phyloP scores from a whole-genome alignment of 1,284 basidiomycete genomes.

The Tilletiopsis washingtonensis region DNA sequence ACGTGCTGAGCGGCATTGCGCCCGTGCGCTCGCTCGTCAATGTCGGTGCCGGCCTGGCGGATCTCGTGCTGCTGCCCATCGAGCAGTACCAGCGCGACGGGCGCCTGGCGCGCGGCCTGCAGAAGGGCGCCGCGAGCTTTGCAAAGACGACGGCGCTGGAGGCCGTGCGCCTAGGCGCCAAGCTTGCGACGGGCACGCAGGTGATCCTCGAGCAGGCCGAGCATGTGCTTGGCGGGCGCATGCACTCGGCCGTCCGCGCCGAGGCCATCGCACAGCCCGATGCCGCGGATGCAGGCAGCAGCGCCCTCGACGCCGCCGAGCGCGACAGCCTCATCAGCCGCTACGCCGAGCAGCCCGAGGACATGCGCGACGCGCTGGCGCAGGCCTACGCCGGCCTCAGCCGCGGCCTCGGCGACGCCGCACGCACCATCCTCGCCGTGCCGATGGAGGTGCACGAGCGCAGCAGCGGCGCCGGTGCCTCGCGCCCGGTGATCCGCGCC shows the following conservation, averaged over 20 bases:
- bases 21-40: constrained; percentile 85
- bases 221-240: constrained; percentile 67
- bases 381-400: constrained; percentile 74
- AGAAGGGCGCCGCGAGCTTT: constrained; percentile 84
- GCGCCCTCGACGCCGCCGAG: constrained; percentile 46
- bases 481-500: constrained; percentile 70
- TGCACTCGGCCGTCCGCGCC: constrained; percentile 50
- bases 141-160: constrained; percentile 88
- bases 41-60: constrained; percentile 89
- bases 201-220: constrained; percentile 94
- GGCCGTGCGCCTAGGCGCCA: constrained; percentile 87
- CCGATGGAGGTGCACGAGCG: constrained; percentile 98
- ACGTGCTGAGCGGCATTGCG: constrained; percentile 92
- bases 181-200: constrained; percentile 89
- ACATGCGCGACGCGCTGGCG: constrained; percentile 77
- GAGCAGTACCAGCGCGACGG: constrained; percentile 96
- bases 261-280: constrained; percentile 55
- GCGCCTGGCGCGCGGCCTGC: constrained; percentile 81
- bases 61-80: constrained; percentile 87
- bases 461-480: constrained; percentile 70
- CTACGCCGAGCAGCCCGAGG: constrained; percentile 80
- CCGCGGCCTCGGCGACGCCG: constrained; percentile 67
- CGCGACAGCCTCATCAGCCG: constrained; percentile 57
- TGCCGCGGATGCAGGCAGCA: neutral
- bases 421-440: constrained; percentile 94